These are phyloP conservation scores for Ajuga reptans DNA, from an alignment of 305 asterid genomes.

Conservation along the genomic window DNA sequence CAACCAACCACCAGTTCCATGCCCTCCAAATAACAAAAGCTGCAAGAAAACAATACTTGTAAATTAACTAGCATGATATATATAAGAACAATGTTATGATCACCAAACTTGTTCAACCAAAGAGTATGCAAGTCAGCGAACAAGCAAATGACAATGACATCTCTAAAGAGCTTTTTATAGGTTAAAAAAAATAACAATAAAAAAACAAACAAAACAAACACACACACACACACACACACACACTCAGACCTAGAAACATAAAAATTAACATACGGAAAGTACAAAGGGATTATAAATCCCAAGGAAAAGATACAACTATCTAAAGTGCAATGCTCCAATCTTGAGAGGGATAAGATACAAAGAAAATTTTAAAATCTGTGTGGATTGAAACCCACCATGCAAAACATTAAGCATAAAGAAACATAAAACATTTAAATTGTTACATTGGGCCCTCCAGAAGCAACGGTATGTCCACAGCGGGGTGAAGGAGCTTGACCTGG, in stretches of 20 bases:
- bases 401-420: no score
- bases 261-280: no score
- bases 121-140: not conserved
- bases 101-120: not conserved
- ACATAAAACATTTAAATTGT: constrained; percentile 25
- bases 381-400: no score
- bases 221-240: no score
- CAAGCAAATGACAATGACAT: not conserved
- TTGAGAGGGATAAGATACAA: no score
- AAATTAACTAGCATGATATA: constrained; percentile 4
- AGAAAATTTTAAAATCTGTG: no score
- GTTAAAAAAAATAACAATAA: no score
- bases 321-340: no score
- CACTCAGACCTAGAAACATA: no score
- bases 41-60: constrained; percentile 31
- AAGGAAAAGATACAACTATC: no score
- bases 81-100: not conserved
- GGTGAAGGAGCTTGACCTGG: constrained; percentile 99
- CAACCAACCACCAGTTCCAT: constrained; percentile 98
- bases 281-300: no score
- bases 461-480: constrained; percentile 88
- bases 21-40: constrained; percentile 97
- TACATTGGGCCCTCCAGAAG: constrained; percentile 89
- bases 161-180: not conserved
- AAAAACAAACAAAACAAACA: no score